Evolutionary conservation across 2,329 filamentous ascomycete species (phyloP), one percentile per base, ranked within the genome.

Genomic region (Pseudocercospora cruenta): DNA sequence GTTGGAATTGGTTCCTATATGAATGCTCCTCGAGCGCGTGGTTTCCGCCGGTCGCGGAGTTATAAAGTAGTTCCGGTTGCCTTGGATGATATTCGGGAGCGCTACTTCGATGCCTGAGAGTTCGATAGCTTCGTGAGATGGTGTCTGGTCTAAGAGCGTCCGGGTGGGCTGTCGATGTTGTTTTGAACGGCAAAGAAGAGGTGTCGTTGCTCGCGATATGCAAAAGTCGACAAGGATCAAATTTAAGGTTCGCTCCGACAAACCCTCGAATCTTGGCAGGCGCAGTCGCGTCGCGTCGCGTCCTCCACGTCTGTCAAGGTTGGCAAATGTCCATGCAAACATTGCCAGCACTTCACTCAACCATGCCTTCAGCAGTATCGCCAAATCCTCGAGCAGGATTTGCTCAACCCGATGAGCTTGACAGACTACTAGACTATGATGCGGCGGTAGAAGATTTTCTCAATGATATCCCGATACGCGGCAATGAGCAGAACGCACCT

Each of bases 341-440:
- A 31, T n/a, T n/a, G n/a, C n/a, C n/a, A 19, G 26, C 21, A 19
- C 26, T 69, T 69, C 62, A 64, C 68, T 19, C 65, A 65, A 47
- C 26, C 21, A 78, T 78, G 76, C 69, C 75, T 51, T 71, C 74
- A 36, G 74, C 74, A 59, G 66, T 72, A 58, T 63, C 70, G n/a
- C 67, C 70, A 36, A 67, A 69, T 54, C 64, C 60, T 4, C 62
- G 61, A 26, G 67, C 69, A n/a, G 69, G 54, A 36, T 64, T 66
- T 39, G 64, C 66, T 4, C 68, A 60, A 21, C 65, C 80, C 3
- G 82, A 85, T 62, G 84, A 86, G 24, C 80, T 89, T 28, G 87
- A 91, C 67, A 88, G 90, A 59, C 83, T 96, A 9, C 90, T 95
- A 72, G 87, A 94, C 73, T 94, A 94, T 75, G 90, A 93, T 71